phyloP scores from a whole-genome alignment of 2,329 filamentous ascomycete genomes.

The Dryadomyces sulphureus region DNA sequence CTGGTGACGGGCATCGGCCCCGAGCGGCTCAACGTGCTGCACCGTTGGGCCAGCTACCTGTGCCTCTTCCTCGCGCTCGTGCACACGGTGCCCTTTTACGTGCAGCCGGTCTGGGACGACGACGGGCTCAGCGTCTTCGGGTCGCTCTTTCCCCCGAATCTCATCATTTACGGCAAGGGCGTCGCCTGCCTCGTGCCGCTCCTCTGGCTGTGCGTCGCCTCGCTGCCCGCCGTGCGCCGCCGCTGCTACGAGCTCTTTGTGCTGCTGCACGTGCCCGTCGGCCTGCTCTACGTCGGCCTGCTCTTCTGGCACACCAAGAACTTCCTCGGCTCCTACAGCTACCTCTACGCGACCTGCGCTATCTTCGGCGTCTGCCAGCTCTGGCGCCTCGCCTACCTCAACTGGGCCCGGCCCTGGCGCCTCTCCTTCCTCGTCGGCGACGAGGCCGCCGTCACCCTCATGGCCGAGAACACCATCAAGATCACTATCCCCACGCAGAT shows the following conservation, averaged over 20 bases:
- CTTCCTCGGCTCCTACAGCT: constrained; percentile 78
- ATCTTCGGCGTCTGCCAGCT: constrained; percentile 68
- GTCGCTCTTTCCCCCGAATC: constrained; percentile 48
- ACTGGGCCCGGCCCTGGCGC: constrained; percentile 75
- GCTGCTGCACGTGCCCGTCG: constrained; percentile 65
- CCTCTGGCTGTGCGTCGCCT: constrained; percentile 70
- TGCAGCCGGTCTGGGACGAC: constrained; percentile 76
- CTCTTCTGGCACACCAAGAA: constrained; percentile 96
- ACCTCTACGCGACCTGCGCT: constrained; percentile 65
- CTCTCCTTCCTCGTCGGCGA: constrained; percentile 78
- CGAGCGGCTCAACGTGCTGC: constrained; percentile 81
- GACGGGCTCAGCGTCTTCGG: constrained; percentile 57
- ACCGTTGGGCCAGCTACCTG: constrained; percentile 82
- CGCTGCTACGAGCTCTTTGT: constrained; percentile 79
- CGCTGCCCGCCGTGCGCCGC: constrained; percentile 62
- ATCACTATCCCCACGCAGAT: constrained; percentile 88
- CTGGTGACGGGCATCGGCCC: constrained; percentile 81
- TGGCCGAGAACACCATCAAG: constrained; percentile 91
- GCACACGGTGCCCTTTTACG: constrained; percentile 78
- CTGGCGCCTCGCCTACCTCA: constrained; percentile 67
- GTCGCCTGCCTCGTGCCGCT: constrained; percentile 70
- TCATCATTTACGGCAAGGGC: constrained; percentile 68
- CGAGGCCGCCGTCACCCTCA: constrained; percentile 74
- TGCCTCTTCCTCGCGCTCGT: constrained; percentile 70
- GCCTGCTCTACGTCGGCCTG: constrained; percentile 65